Conservation (phyloP, 805 yeast genomes). For the Pichia cephalocereana region DNA sequence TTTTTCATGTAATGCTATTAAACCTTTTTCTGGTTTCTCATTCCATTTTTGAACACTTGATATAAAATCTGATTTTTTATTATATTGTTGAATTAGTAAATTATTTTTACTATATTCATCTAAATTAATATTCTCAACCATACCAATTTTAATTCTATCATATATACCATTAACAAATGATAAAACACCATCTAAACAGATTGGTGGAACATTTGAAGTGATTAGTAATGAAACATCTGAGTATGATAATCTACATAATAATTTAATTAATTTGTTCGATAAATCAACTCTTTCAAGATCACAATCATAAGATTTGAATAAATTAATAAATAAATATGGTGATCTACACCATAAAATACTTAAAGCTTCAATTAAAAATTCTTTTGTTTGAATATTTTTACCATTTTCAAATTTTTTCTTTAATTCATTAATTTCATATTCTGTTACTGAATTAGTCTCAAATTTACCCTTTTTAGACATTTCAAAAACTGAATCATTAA, state of each 20-base stretch:
- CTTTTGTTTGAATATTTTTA: constrained; percentile 47
- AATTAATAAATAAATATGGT: constrained; percentile 63
- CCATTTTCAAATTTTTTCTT: constrained; percentile 37
- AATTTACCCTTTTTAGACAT: constrained; percentile 20
- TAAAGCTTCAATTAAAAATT: constrained; percentile 73
- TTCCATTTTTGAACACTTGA: constrained; percentile 70
- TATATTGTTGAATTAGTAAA: constrained; percentile 33
- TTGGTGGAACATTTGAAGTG: constrained; percentile 84
- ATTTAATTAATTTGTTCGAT: constrained; percentile 54
- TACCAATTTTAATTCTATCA: constrained; percentile 35
- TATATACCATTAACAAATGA: constrained; percentile 57
- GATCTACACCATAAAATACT: constrained; percentile 76
- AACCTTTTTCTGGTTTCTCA: constrained; percentile 68
- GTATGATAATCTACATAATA: constrained; percentile 66
- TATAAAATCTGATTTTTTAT: constrained; percentile 65
- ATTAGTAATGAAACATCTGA: constrained; percentile 78
- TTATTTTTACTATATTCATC: constrained; percentile 14
- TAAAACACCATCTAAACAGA: constrained; percentile 82
- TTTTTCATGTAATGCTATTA: constrained; percentile 50
- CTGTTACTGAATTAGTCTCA: constrained; percentile 19
- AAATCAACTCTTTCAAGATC: constrained; percentile 80
- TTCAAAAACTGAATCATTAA: constrained; percentile 22
- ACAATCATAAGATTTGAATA: constrained; percentile 84
- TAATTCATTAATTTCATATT: constrained; percentile 20
- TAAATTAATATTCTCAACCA: constrained; percentile 17